These are phyloP conservation scores for Cynanchum wilfordii DNA, from an alignment of 257 asterid genomes.

Conservation along the genomic window DNA sequence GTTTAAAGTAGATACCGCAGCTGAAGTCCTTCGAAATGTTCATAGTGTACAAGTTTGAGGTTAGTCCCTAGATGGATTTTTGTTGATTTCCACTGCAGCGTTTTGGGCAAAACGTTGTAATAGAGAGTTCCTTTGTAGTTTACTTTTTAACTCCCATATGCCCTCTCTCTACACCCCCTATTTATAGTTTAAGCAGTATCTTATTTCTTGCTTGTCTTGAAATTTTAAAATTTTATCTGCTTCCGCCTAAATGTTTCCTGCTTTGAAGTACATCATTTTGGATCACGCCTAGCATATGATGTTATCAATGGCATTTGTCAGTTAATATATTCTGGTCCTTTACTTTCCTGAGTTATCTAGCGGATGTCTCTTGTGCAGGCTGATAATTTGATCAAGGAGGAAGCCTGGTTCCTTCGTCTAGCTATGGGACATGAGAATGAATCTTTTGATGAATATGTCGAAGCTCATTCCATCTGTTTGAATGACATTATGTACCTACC, in stretches of 20 bases:
- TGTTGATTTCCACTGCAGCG: no score
- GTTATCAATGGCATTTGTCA: neutral
- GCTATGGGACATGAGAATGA: slow-evolving; percentile 91
- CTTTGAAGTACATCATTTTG: neutral
- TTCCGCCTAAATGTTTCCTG: neutral
- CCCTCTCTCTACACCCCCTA: neutral
- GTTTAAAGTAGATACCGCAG: no score
- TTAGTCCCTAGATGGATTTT: no score
- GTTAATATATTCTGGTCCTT: neutral
- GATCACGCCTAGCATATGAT: neutral
- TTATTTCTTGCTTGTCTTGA: neutral
- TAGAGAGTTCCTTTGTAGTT: neutral
- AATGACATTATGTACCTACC: slow-evolving; percentile 90
- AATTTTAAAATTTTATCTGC: neutral
- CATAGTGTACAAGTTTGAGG: no score
- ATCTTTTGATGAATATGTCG: slow-evolving; percentile 67
- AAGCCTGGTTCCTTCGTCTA: slow-evolving; percentile 46
- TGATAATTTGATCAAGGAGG: slow-evolving; percentile 57
- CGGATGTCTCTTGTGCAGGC: slow-evolving; percentile 44
- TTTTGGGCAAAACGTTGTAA: neutral
- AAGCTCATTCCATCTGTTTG: slow-evolving; percentile 75
- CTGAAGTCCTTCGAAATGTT: no score
- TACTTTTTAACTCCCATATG: neutral
- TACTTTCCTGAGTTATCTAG: neutral
- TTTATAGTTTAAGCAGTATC: neutral